Evolutionary conservation across 495 filamentous ascomycete species (phyloP).

Genomic region (Penicillium fimorum): DNA sequence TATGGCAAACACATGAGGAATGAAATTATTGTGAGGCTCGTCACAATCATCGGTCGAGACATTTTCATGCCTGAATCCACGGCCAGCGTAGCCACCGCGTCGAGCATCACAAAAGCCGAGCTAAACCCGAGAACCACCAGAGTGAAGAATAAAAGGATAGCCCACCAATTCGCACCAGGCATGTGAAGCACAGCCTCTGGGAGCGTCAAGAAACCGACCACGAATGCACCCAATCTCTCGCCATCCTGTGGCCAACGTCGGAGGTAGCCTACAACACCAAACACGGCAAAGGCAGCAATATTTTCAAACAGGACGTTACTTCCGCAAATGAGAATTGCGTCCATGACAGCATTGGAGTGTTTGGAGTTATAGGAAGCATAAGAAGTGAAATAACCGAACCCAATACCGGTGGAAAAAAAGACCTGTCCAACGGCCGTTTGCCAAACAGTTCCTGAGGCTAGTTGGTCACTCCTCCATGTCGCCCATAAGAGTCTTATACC

Average conservation of each 20-base stretch:
- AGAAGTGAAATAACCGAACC: conserved; percentile 30
- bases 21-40: conserved; percentile 21
- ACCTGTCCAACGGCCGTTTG: conserved; percentile 30
- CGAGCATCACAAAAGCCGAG: conserved; percentile 30
- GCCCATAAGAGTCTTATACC: conserved; percentile 32
- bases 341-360: conserved; percentile 39
- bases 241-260: conserved; percentile 29
- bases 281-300: conserved; percentile 42
- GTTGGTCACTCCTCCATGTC: conserved; percentile 24
- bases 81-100: conserved; percentile 23
- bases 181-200: conserved; percentile 39
- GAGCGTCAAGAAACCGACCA: conserved; percentile 39
- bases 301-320: conserved; percentile 43
- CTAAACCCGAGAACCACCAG: conserved; percentile 30
- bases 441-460: conserved; percentile 30
- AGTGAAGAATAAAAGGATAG: conserved; percentile 38
- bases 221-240: conserved; percentile 35
- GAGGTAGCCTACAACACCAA: conserved; percentile 41
- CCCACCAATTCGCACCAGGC: conserved; percentile 42
- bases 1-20: conserved; percentile 30
- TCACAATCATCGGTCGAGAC: conserved; percentile 26
- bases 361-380: conserved; percentile 30
- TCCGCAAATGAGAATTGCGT: conserved; percentile 36
- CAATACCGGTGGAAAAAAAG: conserved; percentile 29
- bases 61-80: conserved; percentile 24